Evolutionary conservation across 176 grass and related monocot genomes (phyloP).

Genomic region (Secale cereale): DNA sequence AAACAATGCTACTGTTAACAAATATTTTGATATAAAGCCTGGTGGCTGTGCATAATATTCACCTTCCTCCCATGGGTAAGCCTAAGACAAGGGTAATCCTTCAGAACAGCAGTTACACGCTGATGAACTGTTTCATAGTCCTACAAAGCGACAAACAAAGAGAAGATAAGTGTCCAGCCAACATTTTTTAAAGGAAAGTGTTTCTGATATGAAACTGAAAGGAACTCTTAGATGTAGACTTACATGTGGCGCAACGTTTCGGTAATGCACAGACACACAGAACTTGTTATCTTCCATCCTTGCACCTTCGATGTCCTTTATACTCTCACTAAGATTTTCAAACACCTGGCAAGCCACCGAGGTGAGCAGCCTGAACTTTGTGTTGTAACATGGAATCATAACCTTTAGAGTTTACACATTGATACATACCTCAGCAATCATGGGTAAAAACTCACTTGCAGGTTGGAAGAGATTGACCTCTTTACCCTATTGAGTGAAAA

Average conservation of each 20-base stretch:
- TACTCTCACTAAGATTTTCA: conserved; percentile 61
- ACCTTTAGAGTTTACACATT: not conserved
- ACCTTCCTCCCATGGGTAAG: conserved; percentile 96
- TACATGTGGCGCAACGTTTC: conserved; percentile 74
- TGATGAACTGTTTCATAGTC: conserved; percentile 62
- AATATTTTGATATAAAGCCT: not conserved
- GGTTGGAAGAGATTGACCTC: conserved; percentile 93
- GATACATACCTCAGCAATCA: conserved; percentile 69
- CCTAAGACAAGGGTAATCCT: conserved; percentile 71
- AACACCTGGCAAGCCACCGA: conserved; percentile 57
- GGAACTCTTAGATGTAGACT: not conserved
- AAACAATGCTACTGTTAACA: not conserved
- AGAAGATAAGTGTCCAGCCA: not conserved
- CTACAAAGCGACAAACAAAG: conserved; percentile 33
- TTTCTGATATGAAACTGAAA: conserved; percentile 2
- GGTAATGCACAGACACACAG: conserved; percentile 89
- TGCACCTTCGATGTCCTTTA: conserved; percentile 64
- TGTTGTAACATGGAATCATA: conserved; percentile 10
- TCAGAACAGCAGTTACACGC: conserved; percentile 60
- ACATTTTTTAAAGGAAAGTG: not conserved
- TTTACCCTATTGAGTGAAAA: conserved; percentile 45
- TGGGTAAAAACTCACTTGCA: conserved; percentile 89
- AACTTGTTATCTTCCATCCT: conserved; percentile 96
- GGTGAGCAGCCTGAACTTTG: conserved; percentile 17
- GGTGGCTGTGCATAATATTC: not conserved